Evolutionary conservation across 1,139 yeast species (phyloP).

Genomic region (Yamadazyma friedrichii): DNA sequence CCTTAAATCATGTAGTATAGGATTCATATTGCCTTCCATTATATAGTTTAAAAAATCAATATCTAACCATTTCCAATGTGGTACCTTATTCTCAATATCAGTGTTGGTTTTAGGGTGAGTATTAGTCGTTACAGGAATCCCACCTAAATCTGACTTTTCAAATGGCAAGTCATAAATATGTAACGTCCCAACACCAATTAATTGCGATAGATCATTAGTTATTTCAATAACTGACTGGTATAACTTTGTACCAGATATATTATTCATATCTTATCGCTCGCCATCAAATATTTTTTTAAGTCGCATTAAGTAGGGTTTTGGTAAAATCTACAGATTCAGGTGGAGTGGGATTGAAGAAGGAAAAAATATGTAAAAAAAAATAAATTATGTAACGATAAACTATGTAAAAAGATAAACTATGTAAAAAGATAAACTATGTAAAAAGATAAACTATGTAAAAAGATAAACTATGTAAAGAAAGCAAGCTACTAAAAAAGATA

Average conservation of each 20-base stretch:
- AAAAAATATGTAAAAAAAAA: too few relatives aligned
- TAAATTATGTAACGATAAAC: too few relatives aligned
- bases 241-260: slow-evolving; percentile 3
- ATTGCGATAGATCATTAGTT: slow-evolving; percentile 39
- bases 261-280: background rate
- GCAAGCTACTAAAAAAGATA: too few relatives aligned
- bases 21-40: slow-evolving; percentile 15
- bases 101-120: too few relatives aligned
- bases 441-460: too few relatives aligned
- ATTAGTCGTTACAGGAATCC: slow-evolving; percentile 16
- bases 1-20: slow-evolving; percentile 32
- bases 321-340: background rate
- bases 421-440: too few relatives aligned
- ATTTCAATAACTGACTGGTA: slow-evolving; percentile 19
- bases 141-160: slow-evolving; percentile 23
- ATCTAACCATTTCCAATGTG: slow-evolving; percentile 55
- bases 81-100: background rate
- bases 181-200: slow-evolving; percentile 50
- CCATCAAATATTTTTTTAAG: too few relatives aligned
- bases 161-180: slow-evolving; percentile 41
- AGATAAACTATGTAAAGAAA: too few relatives aligned
- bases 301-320: background rate
- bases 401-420: too few relatives aligned
- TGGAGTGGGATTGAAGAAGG: too few relatives aligned
- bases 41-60: slow-evolving; percentile 21